These are phyloP conservation scores for Thoreauomyces humboldtii DNA, from an alignment of 192 early-diverging fungal genomes.

Conservation along the genomic window DNA sequence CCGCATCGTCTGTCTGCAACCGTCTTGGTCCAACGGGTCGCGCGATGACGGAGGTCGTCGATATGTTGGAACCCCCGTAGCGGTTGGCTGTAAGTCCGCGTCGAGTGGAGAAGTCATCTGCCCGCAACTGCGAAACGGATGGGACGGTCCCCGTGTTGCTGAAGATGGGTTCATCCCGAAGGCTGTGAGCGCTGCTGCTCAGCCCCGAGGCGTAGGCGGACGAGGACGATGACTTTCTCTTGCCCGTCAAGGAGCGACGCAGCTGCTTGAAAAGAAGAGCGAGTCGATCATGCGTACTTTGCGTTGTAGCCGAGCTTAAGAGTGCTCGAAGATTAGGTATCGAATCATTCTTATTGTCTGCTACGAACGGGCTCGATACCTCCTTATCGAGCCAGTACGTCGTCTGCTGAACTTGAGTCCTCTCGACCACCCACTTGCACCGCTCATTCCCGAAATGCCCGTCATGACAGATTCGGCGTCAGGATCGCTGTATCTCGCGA, in stretches of 20 bases:
- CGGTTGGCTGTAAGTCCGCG: neutral
- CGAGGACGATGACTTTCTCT: neutral
- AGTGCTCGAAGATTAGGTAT: neutral
- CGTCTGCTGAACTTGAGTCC: neutral
- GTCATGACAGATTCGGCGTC: conserved; percentile 8
- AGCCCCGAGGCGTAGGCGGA: neutral
- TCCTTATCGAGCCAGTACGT: conserved; percentile 6
- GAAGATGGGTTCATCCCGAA: neutral
- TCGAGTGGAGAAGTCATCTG: conserved; percentile 5
- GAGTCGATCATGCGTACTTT: conserved; percentile 9
- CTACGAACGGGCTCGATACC: neutral
- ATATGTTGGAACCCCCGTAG: conserved; percentile 3
- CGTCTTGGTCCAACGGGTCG: conserved; percentile 3
- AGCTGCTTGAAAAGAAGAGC: neutral
- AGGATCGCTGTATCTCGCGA: neutral
- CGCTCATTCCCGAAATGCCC: neutral
- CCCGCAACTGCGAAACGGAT: neutral
- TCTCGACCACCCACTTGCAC: conserved; percentile 2
- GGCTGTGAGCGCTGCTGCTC: neutral
- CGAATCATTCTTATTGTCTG: neutral
- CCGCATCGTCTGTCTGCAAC: conserved; percentile 9
- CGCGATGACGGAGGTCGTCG: neutral
- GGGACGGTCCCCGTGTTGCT: too few relatives aligned
- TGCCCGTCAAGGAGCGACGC: neutral
- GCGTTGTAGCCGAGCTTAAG: conserved; percentile 6